These are phyloP conservation scores for Moringa oleifera DNA, from an alignment of 345 rosid genomes.

Conservation along the genomic window DNA sequence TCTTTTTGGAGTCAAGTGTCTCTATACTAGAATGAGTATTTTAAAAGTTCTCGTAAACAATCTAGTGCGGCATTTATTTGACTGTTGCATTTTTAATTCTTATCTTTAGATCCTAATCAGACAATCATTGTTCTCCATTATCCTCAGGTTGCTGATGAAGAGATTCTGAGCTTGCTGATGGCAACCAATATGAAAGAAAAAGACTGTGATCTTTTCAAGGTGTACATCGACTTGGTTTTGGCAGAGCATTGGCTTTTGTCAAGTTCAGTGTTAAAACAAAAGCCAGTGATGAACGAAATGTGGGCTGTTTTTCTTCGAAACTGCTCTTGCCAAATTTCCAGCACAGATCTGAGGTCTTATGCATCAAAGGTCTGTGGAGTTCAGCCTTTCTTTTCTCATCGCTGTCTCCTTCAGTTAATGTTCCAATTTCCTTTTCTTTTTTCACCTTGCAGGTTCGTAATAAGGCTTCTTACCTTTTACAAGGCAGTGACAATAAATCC, in stretches of 20 bases:
- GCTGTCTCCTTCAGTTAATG: background rate
- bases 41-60: constrained; percentile 1
- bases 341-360: constrained; percentile 67
- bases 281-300: constrained; percentile 55
- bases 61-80: no score
- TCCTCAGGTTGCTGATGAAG: constrained; percentile 58
- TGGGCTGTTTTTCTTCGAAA: constrained; percentile 66
- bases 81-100: background rate
- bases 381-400: background rate
- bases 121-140: constrained; percentile 11
- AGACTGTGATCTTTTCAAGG: constrained; percentile 52
- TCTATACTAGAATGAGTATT: background rate
- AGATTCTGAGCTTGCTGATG: constrained; percentile 46
- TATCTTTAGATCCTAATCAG: background rate
- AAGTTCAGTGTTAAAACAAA: constrained; percentile 32
- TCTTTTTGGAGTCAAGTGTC: background rate
- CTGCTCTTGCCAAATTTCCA: constrained; percentile 67
- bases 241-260: constrained; percentile 72
- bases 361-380: constrained; percentile 61
- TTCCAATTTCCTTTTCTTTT: constrained; percentile 2
- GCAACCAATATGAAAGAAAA: constrained; percentile 57
- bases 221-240: constrained; percentile 57
- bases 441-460: constrained; percentile 49
- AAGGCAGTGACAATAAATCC: constrained; percentile 27
- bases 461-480: constrained; percentile 61